A percentile compares a stretch with the other conserved stretches of the same genome.
These are phyloP conservation scores for Puccinia horiana DNA, from an alignment of 1,284 basidiomycete species.

Conservation along the genomic window DNA sequence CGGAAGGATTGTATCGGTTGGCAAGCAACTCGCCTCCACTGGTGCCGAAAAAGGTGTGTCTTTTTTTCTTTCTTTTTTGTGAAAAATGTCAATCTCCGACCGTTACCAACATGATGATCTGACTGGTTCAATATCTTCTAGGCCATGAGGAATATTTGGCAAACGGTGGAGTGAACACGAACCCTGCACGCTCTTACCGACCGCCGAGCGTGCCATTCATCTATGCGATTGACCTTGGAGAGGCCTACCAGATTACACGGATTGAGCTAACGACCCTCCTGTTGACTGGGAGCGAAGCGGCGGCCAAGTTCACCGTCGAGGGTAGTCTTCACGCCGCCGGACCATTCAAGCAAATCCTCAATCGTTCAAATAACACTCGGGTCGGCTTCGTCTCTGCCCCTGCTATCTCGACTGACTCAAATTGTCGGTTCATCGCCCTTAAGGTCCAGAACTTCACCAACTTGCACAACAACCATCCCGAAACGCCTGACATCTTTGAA, in stretches of 20 bases:
- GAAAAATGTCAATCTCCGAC: not conserved
- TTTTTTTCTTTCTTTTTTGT: not conserved
- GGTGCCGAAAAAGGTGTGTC: not conserved
- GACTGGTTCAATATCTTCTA: not conserved
- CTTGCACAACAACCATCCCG: not conserved
- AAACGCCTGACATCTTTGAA: not conserved
- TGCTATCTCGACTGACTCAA: not conserved
- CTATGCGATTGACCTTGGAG: conserved; percentile 8
- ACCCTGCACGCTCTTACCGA: not conserved
- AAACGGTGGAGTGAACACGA: not conserved
- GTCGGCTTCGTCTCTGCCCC: conserved; percentile 27
- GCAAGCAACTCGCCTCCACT: not conserved
- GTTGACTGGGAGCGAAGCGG: not conserved
- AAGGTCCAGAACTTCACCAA: conserved; percentile 5
- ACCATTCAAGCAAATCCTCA: not conserved
- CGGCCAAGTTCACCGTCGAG: not conserved
- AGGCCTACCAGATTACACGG: not conserved
- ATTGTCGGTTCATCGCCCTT: not conserved
- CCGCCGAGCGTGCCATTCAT: not conserved
- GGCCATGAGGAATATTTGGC: not conserved
- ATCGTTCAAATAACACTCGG: not conserved
- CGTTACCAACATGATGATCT: not conserved
- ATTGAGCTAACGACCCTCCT: conserved; percentile 6
- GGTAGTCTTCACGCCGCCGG: not conserved
- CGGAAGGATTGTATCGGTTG: conserved; percentile 13